A percentile compares a stretch with the other conserved stretches of the same genome.
phyloP scores from a whole-genome alignment of 2,329 filamentous ascomycete genomes.

The Meredithiella fracta region DNA sequence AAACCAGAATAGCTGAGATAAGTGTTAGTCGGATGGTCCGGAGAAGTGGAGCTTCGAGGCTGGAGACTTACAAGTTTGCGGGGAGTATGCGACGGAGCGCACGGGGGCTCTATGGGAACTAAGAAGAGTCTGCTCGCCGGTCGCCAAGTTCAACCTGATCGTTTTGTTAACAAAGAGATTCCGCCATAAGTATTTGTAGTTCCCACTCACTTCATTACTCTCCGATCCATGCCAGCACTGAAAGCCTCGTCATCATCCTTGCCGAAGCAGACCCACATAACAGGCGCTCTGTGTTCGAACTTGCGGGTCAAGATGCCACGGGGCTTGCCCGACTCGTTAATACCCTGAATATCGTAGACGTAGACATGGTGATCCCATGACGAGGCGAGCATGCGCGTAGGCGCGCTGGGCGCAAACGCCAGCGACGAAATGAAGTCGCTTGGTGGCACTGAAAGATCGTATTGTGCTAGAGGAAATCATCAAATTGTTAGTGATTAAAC shows the following conservation, averaged over 20 bases:
- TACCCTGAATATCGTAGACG: conserved; percentile 54
- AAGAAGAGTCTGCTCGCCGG: conserved; percentile 55
- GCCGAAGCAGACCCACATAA: conserved; percentile 86
- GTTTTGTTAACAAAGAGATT: neutral
- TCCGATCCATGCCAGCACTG: conserved; percentile 71
- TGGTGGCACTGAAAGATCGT: conserved; percentile 67
- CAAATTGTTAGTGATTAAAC: neutral
- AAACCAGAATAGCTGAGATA: conserved; percentile 54
- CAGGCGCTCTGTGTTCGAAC: conserved; percentile 67
- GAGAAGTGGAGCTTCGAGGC: neutral
- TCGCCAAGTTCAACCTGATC: conserved; percentile 47
- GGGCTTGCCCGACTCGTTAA: conserved; percentile 32
- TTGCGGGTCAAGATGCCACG: conserved; percentile 49
- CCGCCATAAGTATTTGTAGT: neutral
- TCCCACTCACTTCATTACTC: conserved; percentile 51
- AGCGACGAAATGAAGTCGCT: conserved; percentile 76
- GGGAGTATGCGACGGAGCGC: conserved; percentile 68
- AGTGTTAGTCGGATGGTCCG: neutral
- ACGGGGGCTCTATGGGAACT: conserved; percentile 68
- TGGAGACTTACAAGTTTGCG: conserved; percentile 41
- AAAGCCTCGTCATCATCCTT: conserved; percentile 69
- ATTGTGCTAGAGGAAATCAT: conserved; percentile 44
- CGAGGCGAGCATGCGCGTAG: conserved; percentile 65
- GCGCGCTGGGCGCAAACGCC: conserved; percentile 64
- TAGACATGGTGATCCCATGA: conserved; percentile 93